Percentiles rank a stretch among this genome's conserved stretches.
These are phyloP conservation scores for Amphibolis antarctica DNA, from an alignment of 106 monocot genomes.

Conservation along the genomic window DNA sequence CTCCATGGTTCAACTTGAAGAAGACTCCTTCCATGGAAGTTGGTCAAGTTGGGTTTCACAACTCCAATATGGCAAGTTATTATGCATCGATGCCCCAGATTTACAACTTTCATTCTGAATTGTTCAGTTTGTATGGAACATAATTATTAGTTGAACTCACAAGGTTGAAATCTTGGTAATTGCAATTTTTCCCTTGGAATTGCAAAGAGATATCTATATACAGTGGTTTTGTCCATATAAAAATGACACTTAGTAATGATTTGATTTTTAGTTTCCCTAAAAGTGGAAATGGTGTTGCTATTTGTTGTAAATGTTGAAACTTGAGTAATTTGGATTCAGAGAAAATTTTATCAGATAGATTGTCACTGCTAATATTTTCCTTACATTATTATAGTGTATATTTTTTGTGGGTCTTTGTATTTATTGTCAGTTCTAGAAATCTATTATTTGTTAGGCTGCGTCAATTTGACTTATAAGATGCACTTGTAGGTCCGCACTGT, in stretches of 20 bases:
- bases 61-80: slow-evolving; percentile 71
- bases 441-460: neutral
- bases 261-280: too few relatives aligned
- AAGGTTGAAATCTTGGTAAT: too few relatives aligned
- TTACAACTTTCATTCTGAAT: too few relatives aligned
- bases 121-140: too few relatives aligned
- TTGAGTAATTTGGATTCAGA: neutral
- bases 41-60: slow-evolving; percentile 98
- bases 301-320: too few relatives aligned
- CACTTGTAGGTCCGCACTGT: slow-evolving; percentile 60
- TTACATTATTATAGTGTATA: too few relatives aligned
- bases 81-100: neutral
- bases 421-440: too few relatives aligned
- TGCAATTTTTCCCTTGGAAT: too few relatives aligned
- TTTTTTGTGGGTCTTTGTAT: too few relatives aligned
- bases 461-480: neutral
- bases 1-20: slow-evolving; percentile 96
- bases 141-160: too few relatives aligned
- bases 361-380: neutral
- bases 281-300: too few relatives aligned
- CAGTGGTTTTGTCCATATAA: neutral
- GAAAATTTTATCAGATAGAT: neutral
- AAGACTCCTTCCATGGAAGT: slow-evolving; percentile 98
- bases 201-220: too few relatives aligned
- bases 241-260: neutral